phyloP scores from a whole-genome alignment of 768 basidiomycete genomes.

The Xerocomellus dryophilus region DNA sequence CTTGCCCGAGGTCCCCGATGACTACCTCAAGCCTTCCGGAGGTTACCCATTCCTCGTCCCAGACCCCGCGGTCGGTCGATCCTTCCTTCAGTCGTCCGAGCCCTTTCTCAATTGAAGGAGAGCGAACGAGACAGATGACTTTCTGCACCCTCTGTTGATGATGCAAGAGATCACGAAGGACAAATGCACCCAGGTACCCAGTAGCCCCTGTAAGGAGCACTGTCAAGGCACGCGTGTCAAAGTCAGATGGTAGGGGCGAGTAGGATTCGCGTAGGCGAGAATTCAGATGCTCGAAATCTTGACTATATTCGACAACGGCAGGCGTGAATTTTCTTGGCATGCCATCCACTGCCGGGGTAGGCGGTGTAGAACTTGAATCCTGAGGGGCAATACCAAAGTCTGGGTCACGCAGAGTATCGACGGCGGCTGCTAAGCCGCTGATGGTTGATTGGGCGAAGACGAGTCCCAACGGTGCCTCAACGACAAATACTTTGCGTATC shows the following conservation, averaged over 20 bases:
- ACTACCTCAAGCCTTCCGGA: constrained; percentile 72
- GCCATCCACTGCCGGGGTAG: constrained; percentile 16
- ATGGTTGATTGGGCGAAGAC: constrained; percentile 92
- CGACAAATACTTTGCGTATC: constrained; percentile 86
- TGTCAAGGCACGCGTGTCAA: constrained; percentile 53
- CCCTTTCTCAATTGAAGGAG: constrained; percentile 57
- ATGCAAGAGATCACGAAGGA: constrained; percentile 75
- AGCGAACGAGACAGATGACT: constrained; percentile 91
- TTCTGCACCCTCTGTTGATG: constrained; percentile 64
- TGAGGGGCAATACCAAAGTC: constrained; percentile 71
- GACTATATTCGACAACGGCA: constrained; percentile 63
- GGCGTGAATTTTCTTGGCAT: constrained; percentile 20
- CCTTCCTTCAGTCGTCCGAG: constrained; percentile 67
- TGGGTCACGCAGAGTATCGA: constrained; percentile 71
- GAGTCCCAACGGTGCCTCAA: constrained; percentile 87
- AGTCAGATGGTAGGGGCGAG: constrained; percentile 55
- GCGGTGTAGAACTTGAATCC: constrained; percentile 20
- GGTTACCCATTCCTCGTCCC: constrained; percentile 81
- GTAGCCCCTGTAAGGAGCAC: constrained; percentile 97
- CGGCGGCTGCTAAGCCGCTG: constrained; percentile 64
- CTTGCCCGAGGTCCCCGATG: constrained; percentile 76
- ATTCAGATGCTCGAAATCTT: constrained; percentile 68
- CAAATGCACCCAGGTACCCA: constrained; percentile 93
- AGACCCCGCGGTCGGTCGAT: constrained; percentile 76
- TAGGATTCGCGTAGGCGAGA: constrained; percentile 60